Percentiles rank a stretch among this genome's conserved stretches.
phyloP scores from a whole-genome alignment of 805 yeast species.

The Cyberlindnera maritima region DNA sequence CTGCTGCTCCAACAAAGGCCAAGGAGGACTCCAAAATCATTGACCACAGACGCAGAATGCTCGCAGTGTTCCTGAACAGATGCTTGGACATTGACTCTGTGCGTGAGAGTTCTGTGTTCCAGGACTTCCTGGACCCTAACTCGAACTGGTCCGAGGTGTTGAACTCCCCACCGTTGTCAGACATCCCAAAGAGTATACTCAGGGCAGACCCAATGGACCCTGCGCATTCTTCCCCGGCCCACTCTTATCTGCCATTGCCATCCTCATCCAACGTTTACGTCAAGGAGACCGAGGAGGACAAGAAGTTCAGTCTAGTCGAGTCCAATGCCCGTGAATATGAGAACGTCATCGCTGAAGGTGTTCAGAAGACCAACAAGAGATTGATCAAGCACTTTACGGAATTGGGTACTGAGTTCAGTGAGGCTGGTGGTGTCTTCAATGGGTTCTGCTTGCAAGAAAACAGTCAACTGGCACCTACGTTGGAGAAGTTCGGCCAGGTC shows the following conservation, averaged over 20 bases:
- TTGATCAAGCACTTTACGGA: conserved; percentile 50
- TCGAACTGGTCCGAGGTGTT: conserved; percentile 85
- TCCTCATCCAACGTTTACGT: conserved; percentile 31
- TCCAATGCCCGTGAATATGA: conserved; percentile 44
- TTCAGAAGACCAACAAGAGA: conserved; percentile 57
- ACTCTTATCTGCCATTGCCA: conserved; percentile 62
- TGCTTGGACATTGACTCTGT: conserved; percentile 62
- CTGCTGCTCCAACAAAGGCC: conserved; percentile 40
- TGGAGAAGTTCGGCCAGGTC: conserved; percentile 82
- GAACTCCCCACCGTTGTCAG: conserved; percentile 49
- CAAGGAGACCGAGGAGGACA: conserved; percentile 34
- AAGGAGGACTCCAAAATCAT: conserved; percentile 44
- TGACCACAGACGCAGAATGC: conserved; percentile 74
- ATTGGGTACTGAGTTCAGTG: conserved; percentile 61
- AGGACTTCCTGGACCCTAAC: conserved; percentile 83
- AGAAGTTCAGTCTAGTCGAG: conserved; percentile 41
- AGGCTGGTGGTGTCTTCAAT: conserved; percentile 66
- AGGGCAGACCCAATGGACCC: conserved; percentile 64
- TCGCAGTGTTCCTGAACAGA: conserved; percentile 76
- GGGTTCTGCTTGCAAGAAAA: conserved; percentile 51
- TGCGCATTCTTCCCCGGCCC: conserved; percentile 52
- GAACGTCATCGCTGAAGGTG: conserved; percentile 39
- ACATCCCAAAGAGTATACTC: conserved; percentile 51
- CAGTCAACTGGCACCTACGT: conserved; percentile 43
- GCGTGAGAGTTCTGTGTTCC: conserved; percentile 60